Percentiles rank a stretch among this genome's conserved stretches.
These are phyloP conservation scores for Dittrichia graveolens DNA, from an alignment of 129 eudicot genomes.

Conservation along the genomic window DNA sequence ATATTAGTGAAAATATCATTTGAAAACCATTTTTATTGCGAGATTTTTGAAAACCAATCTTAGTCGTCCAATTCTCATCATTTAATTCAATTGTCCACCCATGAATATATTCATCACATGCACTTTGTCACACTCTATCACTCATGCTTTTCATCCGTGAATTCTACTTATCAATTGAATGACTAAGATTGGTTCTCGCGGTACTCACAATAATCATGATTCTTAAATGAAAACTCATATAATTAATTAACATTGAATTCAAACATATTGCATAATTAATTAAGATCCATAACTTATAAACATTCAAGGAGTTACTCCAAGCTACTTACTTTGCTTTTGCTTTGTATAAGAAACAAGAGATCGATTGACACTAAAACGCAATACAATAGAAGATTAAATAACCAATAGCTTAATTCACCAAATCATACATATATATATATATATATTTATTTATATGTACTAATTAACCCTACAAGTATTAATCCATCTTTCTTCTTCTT, in stretches of 20 bases:
- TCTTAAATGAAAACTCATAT: too few species aligned
- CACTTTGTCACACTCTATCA: too few species aligned
- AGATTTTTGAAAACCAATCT: too few species aligned
- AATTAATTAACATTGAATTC: slow-evolving; percentile 5
- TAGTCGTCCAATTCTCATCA: too few species aligned
- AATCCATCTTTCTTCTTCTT: slow-evolving; percentile 25
- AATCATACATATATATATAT: slow-evolving; percentile 21
- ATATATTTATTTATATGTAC: not conserved
- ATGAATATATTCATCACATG: too few species aligned
- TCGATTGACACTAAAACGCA: slow-evolving; percentile 2
- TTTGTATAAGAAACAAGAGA: not conserved
- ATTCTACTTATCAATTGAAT: too few species aligned
- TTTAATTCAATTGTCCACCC: too few species aligned
- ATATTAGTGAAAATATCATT: too few species aligned
- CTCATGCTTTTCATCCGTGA: too few species aligned
- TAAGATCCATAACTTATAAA: not conserved
- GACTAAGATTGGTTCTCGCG: too few species aligned
- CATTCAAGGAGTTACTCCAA: slow-evolving; percentile 12
- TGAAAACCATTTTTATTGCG: too few species aligned
- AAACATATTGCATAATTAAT: slow-evolving; percentile 5
- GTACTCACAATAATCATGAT: too few species aligned
- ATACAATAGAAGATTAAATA: slow-evolving; percentile 23
- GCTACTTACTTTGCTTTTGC: slow-evolving; percentile 21
- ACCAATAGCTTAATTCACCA: slow-evolving; percentile 19
- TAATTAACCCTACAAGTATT: slow-evolving; percentile 24